Evolutionary conservation across 768 basidiomycete species (phyloP), one percentile per base, ranked within the genome.

Genomic region (Lactifluus volemus): DNA sequence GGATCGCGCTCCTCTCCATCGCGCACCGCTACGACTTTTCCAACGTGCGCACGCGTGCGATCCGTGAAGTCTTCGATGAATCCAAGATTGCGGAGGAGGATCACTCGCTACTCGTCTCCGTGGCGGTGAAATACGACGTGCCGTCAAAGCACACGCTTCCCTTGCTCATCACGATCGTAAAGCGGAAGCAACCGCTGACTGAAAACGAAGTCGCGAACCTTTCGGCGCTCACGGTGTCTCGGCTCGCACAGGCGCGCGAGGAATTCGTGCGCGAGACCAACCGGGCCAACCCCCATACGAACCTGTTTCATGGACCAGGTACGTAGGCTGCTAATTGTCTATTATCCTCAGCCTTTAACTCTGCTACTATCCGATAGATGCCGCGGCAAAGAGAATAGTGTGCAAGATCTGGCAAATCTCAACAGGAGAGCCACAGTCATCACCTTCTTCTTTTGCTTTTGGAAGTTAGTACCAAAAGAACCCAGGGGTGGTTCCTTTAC

Each of bases 21-120:
- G 30, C 61, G 17, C 61, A 62, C 38, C 61, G 29, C 10, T 62
- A 53, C 55, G 56, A 62, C 5, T 62, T 62, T 29, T 47, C 49
- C 17, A 53, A 53, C 45, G 61, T 62, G 30, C 45, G 39, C 47
- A 44, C 47, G 11, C 55, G 61, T 0, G 61, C 61, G n/a, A 58
- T 62, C 30, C 51, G 51, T 17, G 61, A 53, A 47, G 49, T 62
- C 30, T 62, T 42, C 5, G 34, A 10, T 34, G 29, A 4, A 9
- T 8, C 15, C n/a, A 7, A 11, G 19, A 12, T 47, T n/a, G 19
- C 30, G 17, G 30, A n/a, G 44, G 55, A 41, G 19, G 61, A 62
- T 14, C 45, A 36, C 38, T 11, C 48, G 39, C 17, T 49, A 3
- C 61, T 63, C 45, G 19, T 63, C 47, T 48, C 56, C 11, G 39